A percentile compares a stretch with the other conserved stretches of the same genome.
These are phyloP conservation scores for Cercospora beticola DNA, from an alignment of 2,329 filamentous ascomycete genomes.

Conservation along the genomic window DNA sequence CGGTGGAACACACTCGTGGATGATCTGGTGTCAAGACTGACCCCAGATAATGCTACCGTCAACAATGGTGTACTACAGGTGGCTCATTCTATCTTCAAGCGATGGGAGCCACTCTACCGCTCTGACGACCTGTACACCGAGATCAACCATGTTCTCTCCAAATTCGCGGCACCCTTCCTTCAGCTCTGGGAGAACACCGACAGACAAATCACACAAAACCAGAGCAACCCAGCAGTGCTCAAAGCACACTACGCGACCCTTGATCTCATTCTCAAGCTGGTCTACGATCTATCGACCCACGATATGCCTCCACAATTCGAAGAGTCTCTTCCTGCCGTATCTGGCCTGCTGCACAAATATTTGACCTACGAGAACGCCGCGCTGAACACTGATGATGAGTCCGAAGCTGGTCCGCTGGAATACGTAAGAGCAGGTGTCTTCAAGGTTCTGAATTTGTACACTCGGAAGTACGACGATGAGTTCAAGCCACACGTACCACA, in stretches of 20 bases:
- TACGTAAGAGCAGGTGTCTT: slow-evolving; percentile 92
- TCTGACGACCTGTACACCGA: slow-evolving; percentile 91
- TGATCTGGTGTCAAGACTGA: slow-evolving; percentile 86
- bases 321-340: slow-evolving; percentile 76
- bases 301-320: slow-evolving; percentile 94
- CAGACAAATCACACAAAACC: slow-evolving; percentile 68
- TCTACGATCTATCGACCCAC: slow-evolving; percentile 96
- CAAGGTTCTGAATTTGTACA: slow-evolving; percentile 83
- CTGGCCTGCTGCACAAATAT: slow-evolving; percentile 84
- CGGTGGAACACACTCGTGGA: slow-evolving; percentile 94
- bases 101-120: slow-evolving; percentile 91
- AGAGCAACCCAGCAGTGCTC: slow-evolving; percentile 70
- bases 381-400: slow-evolving; percentile 82
- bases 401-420: slow-evolving; percentile 80
- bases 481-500: slow-evolving; percentile 77
- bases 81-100: slow-evolving; percentile 94
- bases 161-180: slow-evolving; percentile 82
- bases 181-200: slow-evolving; percentile 74
- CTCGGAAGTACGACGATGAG: slow-evolving; percentile 92
- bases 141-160: slow-evolving; percentile 89
- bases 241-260: slow-evolving; percentile 80
- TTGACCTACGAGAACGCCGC: slow-evolving; percentile 83
- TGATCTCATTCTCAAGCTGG: slow-evolving; percentile 84
- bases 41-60: slow-evolving; percentile 73
- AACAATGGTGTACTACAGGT: slow-evolving; percentile 96